Conservation (phyloP, 1,139 yeast species). For the Lodderomyces theae region DNA sequence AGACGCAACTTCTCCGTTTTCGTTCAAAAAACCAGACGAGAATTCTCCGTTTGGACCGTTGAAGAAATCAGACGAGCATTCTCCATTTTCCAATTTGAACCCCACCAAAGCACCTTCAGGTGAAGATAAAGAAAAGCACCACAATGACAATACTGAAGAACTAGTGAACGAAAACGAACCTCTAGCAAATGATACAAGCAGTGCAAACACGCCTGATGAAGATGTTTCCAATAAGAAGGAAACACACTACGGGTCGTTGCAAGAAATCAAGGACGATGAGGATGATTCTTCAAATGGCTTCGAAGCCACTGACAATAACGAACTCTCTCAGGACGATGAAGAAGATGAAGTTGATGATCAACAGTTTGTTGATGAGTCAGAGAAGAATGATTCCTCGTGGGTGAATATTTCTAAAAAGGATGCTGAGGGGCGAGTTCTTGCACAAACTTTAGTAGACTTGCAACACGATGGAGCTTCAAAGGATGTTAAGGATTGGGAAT, state of each 20-base stretch:
- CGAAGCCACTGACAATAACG: neutral
- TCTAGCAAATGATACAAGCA: neutral
- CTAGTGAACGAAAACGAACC: conserved; percentile 6
- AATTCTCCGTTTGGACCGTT: conserved; percentile 2
- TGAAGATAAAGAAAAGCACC: neutral
- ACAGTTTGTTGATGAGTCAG: neutral
- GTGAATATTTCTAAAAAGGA: conserved; percentile 1
- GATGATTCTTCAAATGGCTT: neutral
- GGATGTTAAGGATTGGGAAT: neutral
- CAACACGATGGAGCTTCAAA: neutral
- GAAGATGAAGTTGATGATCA: conserved; percentile 4
- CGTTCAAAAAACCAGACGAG: neutral
- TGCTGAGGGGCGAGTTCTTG: neutral
- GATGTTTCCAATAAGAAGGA: conserved; percentile 6
- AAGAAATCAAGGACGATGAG: too few relatives aligned
- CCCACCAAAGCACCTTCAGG: conserved; percentile 7
- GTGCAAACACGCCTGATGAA: conserved; percentile 6
- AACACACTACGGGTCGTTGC: too few relatives aligned
- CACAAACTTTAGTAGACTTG: neutral
- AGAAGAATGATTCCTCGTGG: neutral
- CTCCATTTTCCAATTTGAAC: conserved; percentile 7
- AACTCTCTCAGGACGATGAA: conserved; percentile 3
- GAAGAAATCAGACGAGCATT: neutral
- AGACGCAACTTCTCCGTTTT: conserved; percentile 6
- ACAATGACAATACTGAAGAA: conserved; percentile 6